phyloP scores from a whole-genome alignment of 306 rosid species.

The Ceratonia siliqua region DNA sequence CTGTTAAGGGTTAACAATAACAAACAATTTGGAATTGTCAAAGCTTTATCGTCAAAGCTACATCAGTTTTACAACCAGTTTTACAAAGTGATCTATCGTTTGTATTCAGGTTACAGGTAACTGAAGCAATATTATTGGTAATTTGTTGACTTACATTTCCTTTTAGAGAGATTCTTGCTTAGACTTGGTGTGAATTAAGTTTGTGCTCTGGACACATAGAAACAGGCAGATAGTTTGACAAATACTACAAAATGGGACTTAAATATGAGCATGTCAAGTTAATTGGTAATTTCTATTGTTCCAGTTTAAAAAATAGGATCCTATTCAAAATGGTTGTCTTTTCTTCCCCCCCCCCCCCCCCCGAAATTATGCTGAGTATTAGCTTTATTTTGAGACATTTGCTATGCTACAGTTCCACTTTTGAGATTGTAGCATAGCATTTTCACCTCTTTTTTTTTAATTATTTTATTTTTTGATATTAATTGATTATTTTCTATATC shows the following conservation, averaged over 20 bases:
- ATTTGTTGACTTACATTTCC: slow-evolving; percentile 21
- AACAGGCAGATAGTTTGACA: neutral
- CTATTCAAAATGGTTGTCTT: too few species aligned
- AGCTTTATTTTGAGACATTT: too few species aligned
- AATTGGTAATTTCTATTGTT: neutral
- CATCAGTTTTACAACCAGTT: neutral
- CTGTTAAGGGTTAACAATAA: neutral
- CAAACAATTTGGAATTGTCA: neutral
- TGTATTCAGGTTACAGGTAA: slow-evolving; percentile 97
- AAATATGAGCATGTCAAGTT: neutral
- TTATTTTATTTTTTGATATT: too few species aligned
- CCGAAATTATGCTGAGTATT: too few species aligned
- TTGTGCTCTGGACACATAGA: neutral
- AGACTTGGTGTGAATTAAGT: neutral
- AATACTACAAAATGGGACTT: neutral
- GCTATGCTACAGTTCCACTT: too few species aligned
- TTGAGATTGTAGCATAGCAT: too few species aligned
- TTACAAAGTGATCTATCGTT: slow-evolving; percentile 84
- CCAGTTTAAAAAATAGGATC: neutral
- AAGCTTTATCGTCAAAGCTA: neutral
- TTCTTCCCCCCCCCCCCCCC: too few species aligned
- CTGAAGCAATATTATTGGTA: slow-evolving; percentile 14
- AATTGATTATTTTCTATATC: too few species aligned
- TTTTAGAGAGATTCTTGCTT: neutral
- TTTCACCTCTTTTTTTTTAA: too few species aligned